phyloP scores from a whole-genome alignment of 257 asterid species.

The Solanum peruvianum region DNA sequence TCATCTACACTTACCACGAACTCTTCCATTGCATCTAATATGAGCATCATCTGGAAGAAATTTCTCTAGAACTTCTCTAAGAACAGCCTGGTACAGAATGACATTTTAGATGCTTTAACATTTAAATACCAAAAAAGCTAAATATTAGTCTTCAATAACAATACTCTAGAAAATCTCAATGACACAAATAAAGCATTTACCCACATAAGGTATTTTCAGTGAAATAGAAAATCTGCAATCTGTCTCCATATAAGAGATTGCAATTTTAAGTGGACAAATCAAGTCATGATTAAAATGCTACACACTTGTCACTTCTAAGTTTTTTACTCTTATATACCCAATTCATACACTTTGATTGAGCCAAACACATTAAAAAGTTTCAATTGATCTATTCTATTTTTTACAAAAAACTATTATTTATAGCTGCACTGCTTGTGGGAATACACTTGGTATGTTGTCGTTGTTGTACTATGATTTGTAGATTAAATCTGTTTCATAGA shows the following conservation, averaged over 20 bases:
- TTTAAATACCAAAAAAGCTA: background rate
- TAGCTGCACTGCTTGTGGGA: background rate
- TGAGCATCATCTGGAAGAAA: conserved; percentile 84
- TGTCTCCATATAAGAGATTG: background rate
- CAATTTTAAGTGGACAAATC: background rate
- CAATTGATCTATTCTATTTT: background rate
- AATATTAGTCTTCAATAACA: background rate
- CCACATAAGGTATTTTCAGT: background rate
- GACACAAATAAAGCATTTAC: background rate
- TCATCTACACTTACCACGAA: conserved; percentile 53
- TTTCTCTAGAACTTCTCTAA: conserved; percentile 52
- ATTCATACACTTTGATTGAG: background rate
- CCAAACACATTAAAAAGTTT: background rate
- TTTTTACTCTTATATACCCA: background rate
- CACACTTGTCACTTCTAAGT: background rate
- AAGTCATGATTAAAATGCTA: background rate
- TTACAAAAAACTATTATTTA: background rate
- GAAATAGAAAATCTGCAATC: background rate
- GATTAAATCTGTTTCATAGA: background rate
- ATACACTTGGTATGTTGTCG: background rate
- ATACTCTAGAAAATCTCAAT: background rate
- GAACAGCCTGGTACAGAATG: conserved; percentile 65
- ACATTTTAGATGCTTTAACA: conserved; percentile 1
- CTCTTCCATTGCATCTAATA: conserved; percentile 82
- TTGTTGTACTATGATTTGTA: background rate